phyloP scores from a whole-genome alignment of 1,139 yeast genomes.

The Candida tropicalis region DNA sequence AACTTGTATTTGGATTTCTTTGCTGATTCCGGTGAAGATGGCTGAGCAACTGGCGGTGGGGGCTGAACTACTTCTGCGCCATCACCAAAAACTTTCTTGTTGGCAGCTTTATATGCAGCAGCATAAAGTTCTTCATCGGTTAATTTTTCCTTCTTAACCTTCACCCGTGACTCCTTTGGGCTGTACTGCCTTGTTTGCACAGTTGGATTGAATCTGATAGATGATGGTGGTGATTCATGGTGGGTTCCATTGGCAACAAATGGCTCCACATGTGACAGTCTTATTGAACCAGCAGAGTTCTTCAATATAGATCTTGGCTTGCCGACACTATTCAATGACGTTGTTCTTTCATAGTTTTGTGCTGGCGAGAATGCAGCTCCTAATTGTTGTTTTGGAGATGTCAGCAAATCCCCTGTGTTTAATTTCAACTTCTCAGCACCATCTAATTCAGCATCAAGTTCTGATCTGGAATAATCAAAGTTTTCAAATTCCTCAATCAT shows the following conservation, averaged over 20 bases:
- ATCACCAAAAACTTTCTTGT: constrained; percentile 43
- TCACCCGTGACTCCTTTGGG: neutral
- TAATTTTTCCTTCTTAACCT: neutral
- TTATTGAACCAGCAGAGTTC: constrained; percentile 22
- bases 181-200: constrained; percentile 29
- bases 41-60: neutral
- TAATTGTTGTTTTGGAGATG: constrained; percentile 8
- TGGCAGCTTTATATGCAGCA: constrained; percentile 45
- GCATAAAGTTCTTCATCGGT: constrained; percentile 25
- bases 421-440: constrained; percentile 14
- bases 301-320: constrained; percentile 36
- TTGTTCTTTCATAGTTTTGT: constrained; percentile 7
- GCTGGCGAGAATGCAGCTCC: constrained; percentile 16
- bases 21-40: neutral
- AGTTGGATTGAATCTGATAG: constrained; percentile 42
- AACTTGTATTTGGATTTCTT: neutral
- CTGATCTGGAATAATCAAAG: constrained; percentile 45
- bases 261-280: constrained; percentile 3
- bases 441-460: constrained; percentile 23
- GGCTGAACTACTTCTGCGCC: constrained; percentile 12
- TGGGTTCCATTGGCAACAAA: constrained; percentile 1
- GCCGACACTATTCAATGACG: constrained; percentile 14
- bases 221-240: constrained; percentile 25
- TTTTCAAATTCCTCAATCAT: constrained; percentile 49
- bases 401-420: constrained; percentile 6